These are phyloP conservation scores for Penicillium verhagenii DNA, from an alignment of 495 filamentous ascomycete genomes.

Conservation along the genomic window DNA sequence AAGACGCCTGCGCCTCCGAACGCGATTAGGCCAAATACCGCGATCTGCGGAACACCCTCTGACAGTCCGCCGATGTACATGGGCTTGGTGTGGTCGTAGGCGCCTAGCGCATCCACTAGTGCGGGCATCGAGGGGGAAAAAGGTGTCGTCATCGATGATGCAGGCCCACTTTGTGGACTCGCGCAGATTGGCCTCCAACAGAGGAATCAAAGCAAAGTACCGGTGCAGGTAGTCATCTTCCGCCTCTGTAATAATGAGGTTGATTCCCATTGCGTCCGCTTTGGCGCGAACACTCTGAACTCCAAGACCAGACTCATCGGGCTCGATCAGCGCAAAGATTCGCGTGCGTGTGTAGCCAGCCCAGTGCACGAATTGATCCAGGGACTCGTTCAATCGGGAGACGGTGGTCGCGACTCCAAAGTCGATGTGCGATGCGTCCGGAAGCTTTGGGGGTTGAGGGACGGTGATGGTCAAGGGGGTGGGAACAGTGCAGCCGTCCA, in stretches of 20 bases:
- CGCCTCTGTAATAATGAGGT: constrained; percentile 51
- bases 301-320: constrained; percentile 35
- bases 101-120: constrained; percentile 44
- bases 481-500: constrained; percentile 36
- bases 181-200: constrained; percentile 47
- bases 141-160: constrained; percentile 71
- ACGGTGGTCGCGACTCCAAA: constrained; percentile 63
- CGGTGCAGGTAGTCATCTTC: constrained; percentile 51
- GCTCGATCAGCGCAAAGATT: constrained; percentile 54
- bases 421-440: constrained; percentile 53
- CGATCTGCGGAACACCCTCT: constrained; percentile 52
- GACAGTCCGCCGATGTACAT: constrained; percentile 58
- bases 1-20: constrained; percentile 63
- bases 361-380: constrained; percentile 61
- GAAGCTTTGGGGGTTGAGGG: constrained; percentile 27
- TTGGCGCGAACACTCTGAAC: constrained; percentile 31
- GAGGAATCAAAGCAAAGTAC: constrained; percentile 59
- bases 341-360: constrained; percentile 53
- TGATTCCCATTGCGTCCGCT: constrained; percentile 45
- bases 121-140: constrained; percentile 54
- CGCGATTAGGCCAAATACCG: constrained; percentile 50
- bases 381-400: constrained; percentile 53
- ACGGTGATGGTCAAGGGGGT: constrained; percentile 36
- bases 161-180: constrained; percentile 56
- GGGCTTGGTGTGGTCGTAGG: constrained; percentile 46